Percentiles rank a stretch among this genome's conserved stretches.
phyloP scores from a whole-genome alignment of 768 basidiomycete genomes.

The Leccinellum rugosiceps region DNA sequence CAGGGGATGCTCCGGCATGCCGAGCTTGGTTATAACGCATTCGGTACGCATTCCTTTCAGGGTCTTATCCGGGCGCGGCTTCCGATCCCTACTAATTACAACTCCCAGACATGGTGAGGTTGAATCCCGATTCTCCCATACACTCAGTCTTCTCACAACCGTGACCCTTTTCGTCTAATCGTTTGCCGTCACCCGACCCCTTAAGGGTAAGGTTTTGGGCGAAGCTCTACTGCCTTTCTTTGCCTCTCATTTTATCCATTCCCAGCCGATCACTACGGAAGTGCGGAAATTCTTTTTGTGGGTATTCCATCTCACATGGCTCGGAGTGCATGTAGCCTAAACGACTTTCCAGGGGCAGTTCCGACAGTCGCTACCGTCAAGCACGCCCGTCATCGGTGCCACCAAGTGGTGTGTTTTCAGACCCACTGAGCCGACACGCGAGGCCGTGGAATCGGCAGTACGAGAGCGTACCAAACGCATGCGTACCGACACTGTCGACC shows the following conservation, averaged over 20 bases:
- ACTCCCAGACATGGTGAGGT: conserved; percentile 50
- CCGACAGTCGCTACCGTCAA: conserved; percentile 41
- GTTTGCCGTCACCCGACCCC: conserved; percentile 2
- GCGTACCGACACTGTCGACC: conserved; percentile 56
- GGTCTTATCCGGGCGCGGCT: conserved; percentile 5
- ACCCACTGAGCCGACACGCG: conserved; percentile 45
- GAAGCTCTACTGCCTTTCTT: not conserved
- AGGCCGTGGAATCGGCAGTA: conserved; percentile 58
- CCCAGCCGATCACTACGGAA: conserved; percentile 83
- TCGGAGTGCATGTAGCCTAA: not conserved
- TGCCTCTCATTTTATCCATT: conserved; percentile 10
- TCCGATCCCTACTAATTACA: conserved; percentile 4
- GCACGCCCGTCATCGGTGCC: conserved; percentile 56
- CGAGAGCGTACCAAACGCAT: conserved; percentile 70
- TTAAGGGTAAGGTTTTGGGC: conserved; percentile 25
- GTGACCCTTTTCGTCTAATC: not conserved
- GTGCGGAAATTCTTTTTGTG: conserved; percentile 79
- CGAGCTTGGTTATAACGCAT: conserved; percentile 50
- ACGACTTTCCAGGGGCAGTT: conserved; percentile 60
- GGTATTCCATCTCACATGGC: conserved; percentile 20
- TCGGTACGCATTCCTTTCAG: conserved; percentile 31
- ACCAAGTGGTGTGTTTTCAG: conserved; percentile 89
- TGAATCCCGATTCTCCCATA: conserved; percentile 20
- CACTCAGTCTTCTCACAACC: conserved; percentile 15
- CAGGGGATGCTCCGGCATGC: conserved; percentile 64